Percentiles rank a stretch among this genome's conserved stretches.
phyloP scores from a whole-genome alignment of 805 yeast species.

The Pichia cephalocereana region DNA sequence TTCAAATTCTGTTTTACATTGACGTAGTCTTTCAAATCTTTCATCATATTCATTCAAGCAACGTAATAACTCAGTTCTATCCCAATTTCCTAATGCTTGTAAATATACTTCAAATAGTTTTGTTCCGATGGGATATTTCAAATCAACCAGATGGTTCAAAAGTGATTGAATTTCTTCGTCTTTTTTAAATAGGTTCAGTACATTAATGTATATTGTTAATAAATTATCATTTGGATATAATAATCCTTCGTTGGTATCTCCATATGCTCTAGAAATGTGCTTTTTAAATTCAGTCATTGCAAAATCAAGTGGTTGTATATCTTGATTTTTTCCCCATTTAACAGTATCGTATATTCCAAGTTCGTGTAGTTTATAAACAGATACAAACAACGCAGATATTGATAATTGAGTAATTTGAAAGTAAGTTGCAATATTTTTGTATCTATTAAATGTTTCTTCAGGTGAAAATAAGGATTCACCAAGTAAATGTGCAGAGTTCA shows the following conservation, averaged over 20 bases:
- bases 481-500: constrained; percentile 19
- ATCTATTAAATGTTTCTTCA: constrained; percentile 20
- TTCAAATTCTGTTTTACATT: constrained; percentile 19
- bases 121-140: constrained; percentile 23
- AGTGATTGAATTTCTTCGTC: constrained; percentile 40
- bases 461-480: constrained; percentile 30
- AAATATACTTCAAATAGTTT: constrained; percentile 16
- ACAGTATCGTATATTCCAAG: constrained; percentile 6
- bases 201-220: constrained; percentile 44
- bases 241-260: constrained; percentile 23
- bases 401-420: constrained; percentile 19
- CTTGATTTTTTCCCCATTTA: constrained; percentile 38
- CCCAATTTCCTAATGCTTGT: constrained; percentile 12
- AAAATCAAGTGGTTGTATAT: constrained; percentile 41
- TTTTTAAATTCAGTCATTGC: constrained; percentile 48
- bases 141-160: constrained; percentile 44
- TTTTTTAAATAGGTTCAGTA: constrained; percentile 40
- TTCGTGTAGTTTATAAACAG: constrained; percentile 30
- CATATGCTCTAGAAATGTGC: constrained; percentile 28
- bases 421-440: constrained; percentile 12
- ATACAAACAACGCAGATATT: constrained; percentile 38
- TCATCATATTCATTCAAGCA: constrained; percentile 16
- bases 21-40: constrained; percentile 8
- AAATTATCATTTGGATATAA: constrained; percentile 38
- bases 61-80: constrained; percentile 14